Base-by-base conservation (phyloP, 1,139 yeast genomes). In the Saccharomycopsis phalli region DNA sequence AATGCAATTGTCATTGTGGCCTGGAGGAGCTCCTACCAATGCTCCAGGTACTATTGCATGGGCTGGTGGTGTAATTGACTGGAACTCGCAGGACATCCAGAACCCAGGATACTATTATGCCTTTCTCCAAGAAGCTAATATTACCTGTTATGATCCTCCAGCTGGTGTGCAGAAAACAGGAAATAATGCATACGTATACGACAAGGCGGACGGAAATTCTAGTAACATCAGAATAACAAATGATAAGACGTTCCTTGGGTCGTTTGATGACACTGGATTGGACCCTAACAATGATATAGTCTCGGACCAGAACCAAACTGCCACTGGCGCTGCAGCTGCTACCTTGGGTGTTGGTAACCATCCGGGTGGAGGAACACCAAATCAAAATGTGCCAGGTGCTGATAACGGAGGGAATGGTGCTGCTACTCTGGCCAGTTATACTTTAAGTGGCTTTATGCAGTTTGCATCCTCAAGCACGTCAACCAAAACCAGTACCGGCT, bases 31-130 rank as follows among this genome's bases (percentile, higher is more conserved):
- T 47, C 62, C 74, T 20, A 52, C 67, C 37, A 74, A 73, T 56
- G 76, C 76, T 28, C 61, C 65, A 34, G 97, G 96, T 57, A 88
- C 96, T 14, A 68, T 79, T 49, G 81, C 73, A 50, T 88, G 97
- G 96, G 94, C 96, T 29, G 96, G 97, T 57, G 97, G 96, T 55
- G 63, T 54, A 4, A 74, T 87, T 45, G 72, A 86, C 63, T 88
- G 96, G 96, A 63, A 79, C 58, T 70, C 91, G 25, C 59, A 67
- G 4, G 95, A 86, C 60, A 74, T 86, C 47, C 53, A 66, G 47
- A 65, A 81, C 45, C 72, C 79, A 38, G 95, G 96, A 21, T 87
- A 86, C 63, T 79, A 75, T 62, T 84, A 76, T 56, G 77, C 82
- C 29, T 68, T 72, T 47, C 53, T 87, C 38, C 68, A 78, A 53